Percentiles rank a stretch among this genome's conserved stretches.
Evolutionary conservation across 176 grass and related monocot genomes (phyloP).

Genomic region (Melocanna baccifera): DNA sequence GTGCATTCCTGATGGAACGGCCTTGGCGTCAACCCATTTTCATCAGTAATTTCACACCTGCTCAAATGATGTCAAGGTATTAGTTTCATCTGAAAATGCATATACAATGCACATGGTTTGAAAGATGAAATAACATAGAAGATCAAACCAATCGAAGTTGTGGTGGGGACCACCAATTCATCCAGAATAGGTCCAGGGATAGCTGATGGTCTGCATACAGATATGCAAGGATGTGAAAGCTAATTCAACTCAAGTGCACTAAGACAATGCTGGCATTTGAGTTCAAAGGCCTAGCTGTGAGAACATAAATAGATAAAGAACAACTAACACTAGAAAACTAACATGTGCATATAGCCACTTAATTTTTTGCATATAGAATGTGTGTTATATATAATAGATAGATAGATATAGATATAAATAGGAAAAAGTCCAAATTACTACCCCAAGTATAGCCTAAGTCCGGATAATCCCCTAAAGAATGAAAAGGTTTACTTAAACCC

Average conservation of each 20-base stretch:
- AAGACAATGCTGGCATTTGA: neutral
- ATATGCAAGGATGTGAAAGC: neutral
- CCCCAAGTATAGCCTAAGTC: too few relatives aligned
- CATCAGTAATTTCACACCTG: constrained; percentile 78
- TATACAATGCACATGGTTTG: constrained; percentile 8
- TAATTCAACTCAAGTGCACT: neutral
- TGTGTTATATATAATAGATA: neutral
- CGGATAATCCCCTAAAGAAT: too few relatives aligned
- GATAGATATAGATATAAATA: too few relatives aligned
- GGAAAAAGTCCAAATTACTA: too few relatives aligned
- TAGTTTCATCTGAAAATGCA: neutral
- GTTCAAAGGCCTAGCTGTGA: neutral
- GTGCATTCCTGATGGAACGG: constrained; percentile 80
- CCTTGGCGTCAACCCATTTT: constrained; percentile 98
- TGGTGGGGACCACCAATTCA: constrained; percentile 73
- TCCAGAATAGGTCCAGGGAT: constrained; percentile 89
- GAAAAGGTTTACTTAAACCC: too few relatives aligned
- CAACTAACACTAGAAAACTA: constrained; percentile 3
- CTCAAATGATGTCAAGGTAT: constrained; percentile 26
- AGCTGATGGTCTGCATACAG: constrained; percentile 63
- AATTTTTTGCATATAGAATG: neutral
- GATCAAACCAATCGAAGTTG: constrained; percentile 72
- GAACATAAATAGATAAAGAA: constrained; percentile 25
- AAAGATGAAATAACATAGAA: constrained; percentile 15
- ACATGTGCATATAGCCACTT: neutral